These are phyloP conservation scores for Hypoxylon sp. DNA, from an alignment of 2,329 filamentous ascomycete genomes.

Conservation along the genomic window DNA sequence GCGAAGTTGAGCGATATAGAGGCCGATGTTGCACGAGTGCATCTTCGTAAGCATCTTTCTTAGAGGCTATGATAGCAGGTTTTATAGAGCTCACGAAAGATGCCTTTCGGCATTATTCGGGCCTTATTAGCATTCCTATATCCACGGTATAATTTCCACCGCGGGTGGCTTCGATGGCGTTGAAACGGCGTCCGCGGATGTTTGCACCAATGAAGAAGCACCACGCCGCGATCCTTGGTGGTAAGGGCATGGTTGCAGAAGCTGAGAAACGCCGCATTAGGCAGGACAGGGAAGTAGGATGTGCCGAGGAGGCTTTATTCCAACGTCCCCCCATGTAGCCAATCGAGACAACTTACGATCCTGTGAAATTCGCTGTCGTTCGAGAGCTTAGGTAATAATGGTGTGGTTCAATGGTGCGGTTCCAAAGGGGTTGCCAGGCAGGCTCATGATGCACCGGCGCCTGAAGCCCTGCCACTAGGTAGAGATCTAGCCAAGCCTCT, in stretches of 20 bases:
- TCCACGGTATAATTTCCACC: slow-evolving; percentile 17
- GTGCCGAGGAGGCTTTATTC: slow-evolving; percentile 13
- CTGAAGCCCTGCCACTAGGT: slow-evolving; percentile 20
- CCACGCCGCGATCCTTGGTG: slow-evolving; percentile 30
- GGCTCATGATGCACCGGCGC: slow-evolving; percentile 25
- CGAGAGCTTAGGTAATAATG: slow-evolving; percentile 14
- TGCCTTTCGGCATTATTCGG: slow-evolving; percentile 36
- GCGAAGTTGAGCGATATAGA: neutral
- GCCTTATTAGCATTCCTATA: slow-evolving; percentile 23
- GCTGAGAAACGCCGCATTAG: slow-evolving; percentile 13
- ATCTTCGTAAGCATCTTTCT: slow-evolving; percentile 6
- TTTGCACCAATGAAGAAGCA: slow-evolving; percentile 36
- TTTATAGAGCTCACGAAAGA: slow-evolving; percentile 30
- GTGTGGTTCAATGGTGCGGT: slow-evolving; percentile 8
- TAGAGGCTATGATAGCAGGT: slow-evolving; percentile 15
- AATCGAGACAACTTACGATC: slow-evolving; percentile 17
- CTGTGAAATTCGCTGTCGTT: slow-evolving; percentile 15
- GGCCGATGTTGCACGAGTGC: slow-evolving; percentile 1
- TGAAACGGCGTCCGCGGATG: slow-evolving; percentile 28
- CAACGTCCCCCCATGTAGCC: neutral
- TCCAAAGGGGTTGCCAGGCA: slow-evolving; percentile 5
- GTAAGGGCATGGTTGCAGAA: slow-evolving; percentile 16
- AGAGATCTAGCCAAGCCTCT: slow-evolving; percentile 34
- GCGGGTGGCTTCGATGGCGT: slow-evolving; percentile 22
- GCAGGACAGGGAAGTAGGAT: slow-evolving; percentile 24